Evolutionary conservation across 257 asterid genomes (phyloP).

Genomic region (Lantana camara): DNA sequence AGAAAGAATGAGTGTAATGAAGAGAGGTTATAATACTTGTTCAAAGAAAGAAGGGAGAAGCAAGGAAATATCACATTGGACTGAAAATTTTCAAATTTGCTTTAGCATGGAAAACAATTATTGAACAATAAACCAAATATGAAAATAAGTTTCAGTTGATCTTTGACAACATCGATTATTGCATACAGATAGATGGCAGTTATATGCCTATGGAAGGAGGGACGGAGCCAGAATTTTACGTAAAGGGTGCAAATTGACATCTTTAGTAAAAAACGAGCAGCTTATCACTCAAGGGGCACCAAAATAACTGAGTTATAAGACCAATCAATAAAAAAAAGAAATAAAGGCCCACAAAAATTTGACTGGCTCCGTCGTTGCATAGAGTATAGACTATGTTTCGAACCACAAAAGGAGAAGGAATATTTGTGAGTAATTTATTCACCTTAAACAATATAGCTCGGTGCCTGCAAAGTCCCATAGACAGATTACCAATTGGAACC

Average conservation of each 20-base stretch:
- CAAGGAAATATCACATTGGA: not conserved
- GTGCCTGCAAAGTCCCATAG: conserved; percentile 95
- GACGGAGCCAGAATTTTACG: too few species aligned
- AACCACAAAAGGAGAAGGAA: not conserved
- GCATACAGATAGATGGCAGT: not conserved
- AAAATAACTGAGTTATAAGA: too few species aligned
- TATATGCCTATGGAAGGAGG: not conserved
- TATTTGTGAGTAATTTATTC: not conserved
- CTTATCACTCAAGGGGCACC: too few species aligned
- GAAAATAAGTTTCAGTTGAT: not conserved
- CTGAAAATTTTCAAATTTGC: not conserved
- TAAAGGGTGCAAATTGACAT: too few species aligned
- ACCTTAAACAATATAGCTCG: conserved; percentile 97
- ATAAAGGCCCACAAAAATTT: too few species aligned
- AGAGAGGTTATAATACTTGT: not conserved
- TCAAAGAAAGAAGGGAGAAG: not conserved
- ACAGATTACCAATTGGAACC: conserved; percentile 80
- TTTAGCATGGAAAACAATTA: not conserved
- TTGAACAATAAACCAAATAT: not conserved
- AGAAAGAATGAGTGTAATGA: not conserved
- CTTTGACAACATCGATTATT: not conserved
- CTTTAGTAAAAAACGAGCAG: too few species aligned
- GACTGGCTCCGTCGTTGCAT: too few species aligned
- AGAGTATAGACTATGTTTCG: too few species aligned
- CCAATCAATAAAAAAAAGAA: too few species aligned